Percentiles rank a stretch among this genome's conserved stretches.
Evolutionary conservation across 2,329 filamentous ascomycete genomes (phyloP).

Genomic region (Cladosporium sp.): DNA sequence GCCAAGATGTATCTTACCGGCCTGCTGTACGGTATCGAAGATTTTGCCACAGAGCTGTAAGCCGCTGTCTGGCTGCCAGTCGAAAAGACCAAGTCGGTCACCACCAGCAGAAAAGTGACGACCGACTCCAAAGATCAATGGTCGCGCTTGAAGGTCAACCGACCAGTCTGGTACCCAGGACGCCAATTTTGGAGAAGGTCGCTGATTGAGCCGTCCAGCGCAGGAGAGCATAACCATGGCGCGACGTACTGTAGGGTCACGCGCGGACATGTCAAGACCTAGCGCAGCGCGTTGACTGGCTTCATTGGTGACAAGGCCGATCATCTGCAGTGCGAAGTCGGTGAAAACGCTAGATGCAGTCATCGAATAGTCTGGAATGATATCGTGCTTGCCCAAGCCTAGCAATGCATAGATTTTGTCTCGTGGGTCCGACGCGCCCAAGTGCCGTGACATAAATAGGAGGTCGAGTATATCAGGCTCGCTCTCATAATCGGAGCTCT

Average conservation of each 20-base stretch:
- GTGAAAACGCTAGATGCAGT: conserved; percentile 33
- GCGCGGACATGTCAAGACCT: conserved; percentile 21
- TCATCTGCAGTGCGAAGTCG: conserved; percentile 34
- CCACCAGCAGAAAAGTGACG: conserved; percentile 31
- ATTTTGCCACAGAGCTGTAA: conserved; percentile 34
- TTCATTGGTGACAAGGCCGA: conserved; percentile 29
- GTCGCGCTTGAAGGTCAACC: conserved; percentile 29
- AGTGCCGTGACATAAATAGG: conserved; percentile 34
- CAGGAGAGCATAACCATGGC: conserved; percentile 34
- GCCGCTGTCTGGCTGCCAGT: conserved; percentile 32
- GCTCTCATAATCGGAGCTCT: conserved; percentile 16
- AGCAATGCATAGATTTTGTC: conserved; percentile 36
- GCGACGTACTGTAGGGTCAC: conserved; percentile 27
- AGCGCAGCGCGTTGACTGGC: conserved; percentile 8
- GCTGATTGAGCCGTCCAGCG: conserved; percentile 34
- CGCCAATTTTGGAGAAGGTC: conserved; percentile 22
- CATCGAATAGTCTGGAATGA: conserved; percentile 32
- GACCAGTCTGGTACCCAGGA: conserved; percentile 35
- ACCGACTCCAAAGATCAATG: conserved; percentile 32
- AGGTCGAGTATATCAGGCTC: conserved; percentile 35
- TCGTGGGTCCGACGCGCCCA: conserved; percentile 34
- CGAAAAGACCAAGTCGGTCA: conserved; percentile 28
- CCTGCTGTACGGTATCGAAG: conserved; percentile 31
- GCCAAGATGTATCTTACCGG: conserved; percentile 27
- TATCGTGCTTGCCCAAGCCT: conserved; percentile 33